Conservation (phyloP, 2,329 filamentous ascomycete genomes). For the Sporothrix schenckii region DNA sequence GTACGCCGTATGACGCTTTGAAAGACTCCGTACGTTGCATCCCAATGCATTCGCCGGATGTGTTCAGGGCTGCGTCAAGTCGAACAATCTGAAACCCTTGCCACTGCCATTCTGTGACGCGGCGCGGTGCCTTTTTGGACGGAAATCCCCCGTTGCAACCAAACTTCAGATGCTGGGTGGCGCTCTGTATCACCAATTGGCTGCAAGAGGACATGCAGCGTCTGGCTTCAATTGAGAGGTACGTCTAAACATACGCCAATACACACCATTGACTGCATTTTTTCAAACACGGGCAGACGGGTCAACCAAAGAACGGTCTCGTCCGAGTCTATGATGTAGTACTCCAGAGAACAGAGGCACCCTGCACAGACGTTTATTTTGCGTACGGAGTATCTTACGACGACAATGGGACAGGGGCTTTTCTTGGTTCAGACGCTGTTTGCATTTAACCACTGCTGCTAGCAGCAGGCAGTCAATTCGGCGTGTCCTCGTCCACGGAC, state of each 20-base stretch:
- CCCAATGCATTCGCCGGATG: not conserved
- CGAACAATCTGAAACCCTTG: constrained; percentile 32
- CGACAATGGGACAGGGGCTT: constrained; percentile 9
- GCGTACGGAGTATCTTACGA: not conserved
- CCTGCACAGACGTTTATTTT: constrained; percentile 26
- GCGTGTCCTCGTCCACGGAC: constrained; percentile 12
- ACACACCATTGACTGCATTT: constrained; percentile 4
- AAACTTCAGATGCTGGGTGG: constrained; percentile 14
- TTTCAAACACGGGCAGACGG: constrained; percentile 9
- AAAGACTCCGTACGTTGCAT: too few relatives aligned
- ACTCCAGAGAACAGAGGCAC: not conserved
- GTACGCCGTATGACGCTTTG: not conserved
- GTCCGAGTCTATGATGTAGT: not conserved
- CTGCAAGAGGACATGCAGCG: too few relatives aligned
- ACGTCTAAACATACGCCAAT: too few relatives aligned
- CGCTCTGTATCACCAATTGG: too few relatives aligned
- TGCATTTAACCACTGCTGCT: constrained; percentile 3
- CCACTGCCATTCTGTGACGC: constrained; percentile 34
- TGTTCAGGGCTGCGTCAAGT: constrained; percentile 20
- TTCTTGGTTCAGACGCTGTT: constrained; percentile 5
- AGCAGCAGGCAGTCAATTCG: not conserved
- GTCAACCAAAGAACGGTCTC: constrained; percentile 19
- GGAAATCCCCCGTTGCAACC: constrained; percentile 16
- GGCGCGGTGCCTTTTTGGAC: not conserved
- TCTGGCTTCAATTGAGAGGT: too few relatives aligned